phyloP scores from a whole-genome alignment of 257 asterid genomes.

The Solanum verrucosum region DNA sequence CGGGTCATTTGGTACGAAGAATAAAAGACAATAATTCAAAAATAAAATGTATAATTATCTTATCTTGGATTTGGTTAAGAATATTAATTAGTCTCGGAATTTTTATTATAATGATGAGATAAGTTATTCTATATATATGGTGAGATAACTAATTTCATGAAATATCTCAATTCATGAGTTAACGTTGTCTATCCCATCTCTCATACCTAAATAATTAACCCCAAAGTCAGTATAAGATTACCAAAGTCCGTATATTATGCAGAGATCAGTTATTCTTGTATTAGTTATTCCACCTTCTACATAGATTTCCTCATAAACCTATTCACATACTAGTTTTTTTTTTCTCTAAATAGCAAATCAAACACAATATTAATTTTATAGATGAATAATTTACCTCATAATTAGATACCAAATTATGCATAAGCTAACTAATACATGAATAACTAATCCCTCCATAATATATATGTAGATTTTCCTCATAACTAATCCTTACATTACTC shows the following conservation, averaged over 20 bases:
- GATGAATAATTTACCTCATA: too few relatives aligned
- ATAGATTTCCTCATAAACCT: not conserved
- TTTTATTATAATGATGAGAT: too few relatives aligned
- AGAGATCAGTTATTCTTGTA: not conserved
- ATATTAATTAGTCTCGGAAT: not conserved
- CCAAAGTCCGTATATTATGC: too few relatives aligned
- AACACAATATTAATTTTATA: too few relatives aligned
- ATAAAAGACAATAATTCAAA: too few relatives aligned
- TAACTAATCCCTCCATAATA: not conserved
- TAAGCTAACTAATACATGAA: too few relatives aligned
- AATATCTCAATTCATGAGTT: not conserved
- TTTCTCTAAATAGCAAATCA: not conserved
- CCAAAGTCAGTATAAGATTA: not conserved
- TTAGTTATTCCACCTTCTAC: not conserved
- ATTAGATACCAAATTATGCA: too few relatives aligned
- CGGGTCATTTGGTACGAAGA: not conserved
- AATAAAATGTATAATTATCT: not conserved
- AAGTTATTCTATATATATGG: not conserved
- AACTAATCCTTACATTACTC: not conserved
- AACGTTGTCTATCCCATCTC: not conserved
- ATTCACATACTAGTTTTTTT: not conserved
- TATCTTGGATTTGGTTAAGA: not conserved
- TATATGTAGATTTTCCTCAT: too few relatives aligned
- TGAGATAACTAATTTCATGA: not conserved
- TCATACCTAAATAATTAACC: not conserved